These are phyloP conservation scores for Kernera saxatilis DNA, from an alignment of 345 rosid species.

Conservation along the genomic window DNA sequence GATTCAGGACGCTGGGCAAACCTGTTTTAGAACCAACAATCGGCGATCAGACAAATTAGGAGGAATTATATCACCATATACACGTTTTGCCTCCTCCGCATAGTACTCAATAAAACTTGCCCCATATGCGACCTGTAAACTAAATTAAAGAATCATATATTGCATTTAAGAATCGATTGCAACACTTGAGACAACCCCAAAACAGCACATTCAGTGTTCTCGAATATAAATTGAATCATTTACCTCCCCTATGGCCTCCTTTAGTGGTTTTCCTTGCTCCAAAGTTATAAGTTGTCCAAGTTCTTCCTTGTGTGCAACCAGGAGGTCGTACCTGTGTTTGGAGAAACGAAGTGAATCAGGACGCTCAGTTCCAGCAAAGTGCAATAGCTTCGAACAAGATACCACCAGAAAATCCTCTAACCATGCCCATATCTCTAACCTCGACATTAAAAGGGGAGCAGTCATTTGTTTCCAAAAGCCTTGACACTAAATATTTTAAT, in stretches of 20 bases:
- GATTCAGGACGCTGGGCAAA: constrained; percentile 9
- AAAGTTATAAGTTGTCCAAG: constrained; percentile 89
- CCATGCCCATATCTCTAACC: neutral
- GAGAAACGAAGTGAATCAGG: constrained; percentile 16
- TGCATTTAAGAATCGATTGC: constrained; percentile 24
- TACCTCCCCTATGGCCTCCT: constrained; percentile 96
- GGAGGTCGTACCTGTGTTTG: constrained; percentile 66
- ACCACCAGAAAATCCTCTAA: neutral
- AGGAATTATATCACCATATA: constrained; percentile 92
- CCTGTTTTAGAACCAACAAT: constrained; percentile 85
- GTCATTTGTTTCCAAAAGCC: neutral
- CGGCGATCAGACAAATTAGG: constrained; percentile 76
- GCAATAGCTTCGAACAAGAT: constrained; percentile 1
- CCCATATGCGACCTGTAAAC: constrained; percentile 76
- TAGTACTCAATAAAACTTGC: constrained; percentile 88
- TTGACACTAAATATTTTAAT: neutral
- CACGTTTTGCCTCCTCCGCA: constrained; percentile 92
- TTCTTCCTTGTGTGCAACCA: constrained; percentile 81
- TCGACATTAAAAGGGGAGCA: neutral
- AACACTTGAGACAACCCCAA: constrained; percentile 20
- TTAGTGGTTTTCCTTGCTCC: constrained; percentile 96
- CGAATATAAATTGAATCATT: constrained; percentile 5
- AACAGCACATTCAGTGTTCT: constrained; percentile 1
- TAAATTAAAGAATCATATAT: constrained; percentile 24
- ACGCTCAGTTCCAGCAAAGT: constrained; percentile 6